Percentiles rank a stretch among this genome's conserved stretches.
These are phyloP conservation scores for Leccinum ponderosum DNA, from an alignment of 1,284 basidiomycete genomes.

Conservation along the genomic window DNA sequence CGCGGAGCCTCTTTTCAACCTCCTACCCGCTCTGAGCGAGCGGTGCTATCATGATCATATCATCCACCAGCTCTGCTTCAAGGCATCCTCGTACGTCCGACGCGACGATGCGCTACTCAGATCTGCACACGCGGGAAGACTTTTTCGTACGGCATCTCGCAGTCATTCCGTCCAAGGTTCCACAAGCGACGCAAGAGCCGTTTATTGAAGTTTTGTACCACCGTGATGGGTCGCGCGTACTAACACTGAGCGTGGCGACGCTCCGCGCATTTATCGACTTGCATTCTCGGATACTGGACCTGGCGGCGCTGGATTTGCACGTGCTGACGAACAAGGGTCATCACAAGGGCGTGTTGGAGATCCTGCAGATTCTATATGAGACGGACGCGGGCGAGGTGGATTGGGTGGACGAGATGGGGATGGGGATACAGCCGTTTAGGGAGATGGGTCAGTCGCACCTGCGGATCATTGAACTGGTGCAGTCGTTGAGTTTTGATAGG, in stretches of 20 bases:
- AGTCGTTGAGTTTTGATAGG: conserved; percentile 81
- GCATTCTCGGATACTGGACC: conserved; percentile 84
- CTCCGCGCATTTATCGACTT: conserved; percentile 79
- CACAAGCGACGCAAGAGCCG: conserved; percentile 44
- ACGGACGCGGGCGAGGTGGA: conserved; percentile 44
- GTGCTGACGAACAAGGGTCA: conserved; percentile 68
- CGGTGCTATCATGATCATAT: no score
- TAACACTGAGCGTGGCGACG: conserved; percentile 51
- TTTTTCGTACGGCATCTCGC: no score
- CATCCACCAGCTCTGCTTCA: no score
- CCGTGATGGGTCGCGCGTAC: conserved; percentile 66
- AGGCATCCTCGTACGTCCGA: no score
- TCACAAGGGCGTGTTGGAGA: conserved; percentile 64
- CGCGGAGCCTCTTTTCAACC: no score
- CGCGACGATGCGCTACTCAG: no score
- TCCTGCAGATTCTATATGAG: conserved; percentile 42
- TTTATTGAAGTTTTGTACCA: conserved; percentile 70
- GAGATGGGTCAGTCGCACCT: conserved; percentile 85
- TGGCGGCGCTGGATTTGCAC: conserved; percentile 89
- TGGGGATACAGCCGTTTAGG: conserved; percentile 42
- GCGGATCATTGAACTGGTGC: conserved; percentile 85
- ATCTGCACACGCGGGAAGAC: no score
- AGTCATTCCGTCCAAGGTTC: no score
- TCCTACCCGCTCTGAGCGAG: no score
- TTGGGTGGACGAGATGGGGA: conserved; percentile 42